These are phyloP conservation scores for Vigna nakashimae DNA, from an alignment of 306 rosid genomes.

Conservation along the genomic window DNA sequence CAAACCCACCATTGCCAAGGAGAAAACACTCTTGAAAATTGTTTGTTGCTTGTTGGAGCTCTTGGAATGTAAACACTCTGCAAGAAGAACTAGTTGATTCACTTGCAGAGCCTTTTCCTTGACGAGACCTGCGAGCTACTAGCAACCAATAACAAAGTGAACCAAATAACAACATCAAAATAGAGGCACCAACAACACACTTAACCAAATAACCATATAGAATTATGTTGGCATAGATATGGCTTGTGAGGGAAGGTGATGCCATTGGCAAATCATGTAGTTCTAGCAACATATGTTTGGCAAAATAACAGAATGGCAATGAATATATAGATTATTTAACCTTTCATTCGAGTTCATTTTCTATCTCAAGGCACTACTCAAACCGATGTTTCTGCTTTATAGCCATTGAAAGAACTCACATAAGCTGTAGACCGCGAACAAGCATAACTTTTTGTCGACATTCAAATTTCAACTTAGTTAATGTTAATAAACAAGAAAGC, in stretches of 20 bases:
- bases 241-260: background rate
- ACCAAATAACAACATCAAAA: background rate
- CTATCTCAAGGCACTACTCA: no score
- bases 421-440: no score
- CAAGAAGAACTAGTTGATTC: background rate
- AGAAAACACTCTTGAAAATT: constrained; percentile 66
- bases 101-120: background rate
- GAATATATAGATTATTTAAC: background rate
- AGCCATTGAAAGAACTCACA: no score
- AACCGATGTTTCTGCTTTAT: no score
- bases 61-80: constrained; percentile 14
- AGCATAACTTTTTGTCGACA: no score
- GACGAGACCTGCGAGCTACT: constrained; percentile 7
- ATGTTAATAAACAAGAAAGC: no score
- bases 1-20: constrained; percentile 85
- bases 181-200: background rate
- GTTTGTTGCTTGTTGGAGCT: constrained; percentile 63
- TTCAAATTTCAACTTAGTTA: no score
- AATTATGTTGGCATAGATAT: background rate
- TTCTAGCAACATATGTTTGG: background rate
- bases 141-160: background rate
- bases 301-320: background rate
- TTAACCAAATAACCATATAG: background rate
- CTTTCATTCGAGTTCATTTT: no score
- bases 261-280: background rate